Conservation (phyloP, 495 filamentous ascomycete genomes). For the Penicillium simplicissimum region DNA sequence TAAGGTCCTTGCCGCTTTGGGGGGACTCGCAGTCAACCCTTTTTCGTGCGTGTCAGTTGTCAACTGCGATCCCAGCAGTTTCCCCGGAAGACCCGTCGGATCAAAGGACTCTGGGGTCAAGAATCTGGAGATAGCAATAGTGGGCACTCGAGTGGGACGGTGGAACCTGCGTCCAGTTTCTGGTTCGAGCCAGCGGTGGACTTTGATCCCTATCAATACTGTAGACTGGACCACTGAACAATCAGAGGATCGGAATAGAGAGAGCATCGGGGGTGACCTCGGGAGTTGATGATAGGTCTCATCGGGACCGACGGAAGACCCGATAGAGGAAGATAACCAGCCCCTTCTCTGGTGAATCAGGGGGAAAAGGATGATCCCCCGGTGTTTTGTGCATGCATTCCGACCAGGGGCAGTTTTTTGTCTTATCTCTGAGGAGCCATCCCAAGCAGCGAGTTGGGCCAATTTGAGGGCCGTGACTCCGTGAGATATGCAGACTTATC, state of each 20-base stretch:
- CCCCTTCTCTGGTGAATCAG: neutral
- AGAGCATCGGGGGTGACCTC: neutral
- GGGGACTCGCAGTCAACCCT: neutral
- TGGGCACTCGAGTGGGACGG: neutral
- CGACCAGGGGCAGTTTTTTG: neutral
- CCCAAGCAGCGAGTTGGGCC: neutral
- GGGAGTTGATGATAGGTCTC: neutral
- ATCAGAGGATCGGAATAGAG: neutral
- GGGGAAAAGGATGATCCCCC: neutral
- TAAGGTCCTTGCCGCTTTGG: neutral
- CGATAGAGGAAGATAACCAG: neutral
- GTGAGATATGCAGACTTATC: slow-evolving; percentile 4
- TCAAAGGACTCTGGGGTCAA: slow-evolving; percentile 18
- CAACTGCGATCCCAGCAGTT: neutral
- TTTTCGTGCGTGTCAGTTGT: neutral
- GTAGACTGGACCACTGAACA: neutral
- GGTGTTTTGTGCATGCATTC: neutral
- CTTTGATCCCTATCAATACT: neutral
- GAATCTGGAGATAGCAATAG: slow-evolving; percentile 27
- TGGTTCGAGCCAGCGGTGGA: neutral
- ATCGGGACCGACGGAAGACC: neutral
- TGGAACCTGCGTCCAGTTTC: neutral
- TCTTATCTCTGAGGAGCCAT: slow-evolving; percentile 4
- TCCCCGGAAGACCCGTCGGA: slow-evolving; percentile 14
- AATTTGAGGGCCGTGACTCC: neutral